These are phyloP conservation scores for Kokia cookei DNA, from an alignment of 441 rosid species.

Conservation along the genomic window DNA sequence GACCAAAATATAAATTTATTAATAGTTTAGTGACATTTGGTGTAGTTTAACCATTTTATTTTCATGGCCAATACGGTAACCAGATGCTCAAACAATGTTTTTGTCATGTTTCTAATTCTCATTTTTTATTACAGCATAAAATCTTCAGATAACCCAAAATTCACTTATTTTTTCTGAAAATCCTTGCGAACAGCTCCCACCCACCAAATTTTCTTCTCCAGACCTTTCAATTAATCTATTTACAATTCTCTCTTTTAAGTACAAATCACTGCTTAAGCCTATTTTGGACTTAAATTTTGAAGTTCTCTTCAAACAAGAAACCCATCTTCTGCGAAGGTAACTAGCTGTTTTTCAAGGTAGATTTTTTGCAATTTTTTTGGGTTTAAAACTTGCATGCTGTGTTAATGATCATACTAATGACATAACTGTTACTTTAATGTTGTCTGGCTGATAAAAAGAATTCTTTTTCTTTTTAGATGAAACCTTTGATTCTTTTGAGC, in stretches of 20 bases:
- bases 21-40: no score
- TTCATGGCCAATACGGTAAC: neutral
- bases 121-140: neutral
- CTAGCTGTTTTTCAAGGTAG: neutral
- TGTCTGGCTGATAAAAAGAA: neutral
- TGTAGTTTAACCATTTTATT: neutral
- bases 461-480: neutral
- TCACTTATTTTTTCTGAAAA: constrained; percentile 1
- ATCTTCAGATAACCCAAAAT: constrained; percentile 1
- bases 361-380: neutral
- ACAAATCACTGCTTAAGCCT: neutral
- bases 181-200: constrained; percentile 22
- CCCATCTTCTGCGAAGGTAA: neutral
- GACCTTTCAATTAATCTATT: constrained; percentile 12
- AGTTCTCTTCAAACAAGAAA: no score
- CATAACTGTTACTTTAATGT: neutral
- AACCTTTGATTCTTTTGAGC: neutral
- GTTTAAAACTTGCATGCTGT: neutral
- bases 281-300: neutral
- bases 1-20: neutral
- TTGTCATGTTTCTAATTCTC: constrained; percentile 14
- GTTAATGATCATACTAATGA: neutral
- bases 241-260: neutral
- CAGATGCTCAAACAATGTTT: constrained; percentile 4
- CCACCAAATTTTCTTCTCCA: constrained; percentile 27